These are phyloP conservation scores for Phytopythium montanum DNA, from an alignment of 352 stramenopile species.

Conservation along the genomic window DNA sequence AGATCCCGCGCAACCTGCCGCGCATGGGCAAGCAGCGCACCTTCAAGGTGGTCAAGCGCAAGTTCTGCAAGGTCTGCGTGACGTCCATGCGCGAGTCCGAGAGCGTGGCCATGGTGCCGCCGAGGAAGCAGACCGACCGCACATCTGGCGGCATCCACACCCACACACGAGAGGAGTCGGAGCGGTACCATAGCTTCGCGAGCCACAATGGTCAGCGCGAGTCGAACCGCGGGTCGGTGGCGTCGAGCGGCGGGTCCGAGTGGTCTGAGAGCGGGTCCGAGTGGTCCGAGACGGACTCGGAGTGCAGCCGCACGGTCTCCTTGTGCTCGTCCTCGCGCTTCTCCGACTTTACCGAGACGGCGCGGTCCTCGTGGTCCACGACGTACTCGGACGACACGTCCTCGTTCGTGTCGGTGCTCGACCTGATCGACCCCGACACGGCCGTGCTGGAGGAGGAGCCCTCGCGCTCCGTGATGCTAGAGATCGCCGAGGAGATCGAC, in stretches of 20 bases:
- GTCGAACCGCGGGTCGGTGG: conserved; percentile 1
- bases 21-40: conserved; percentile 25
- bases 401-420: conserved; percentile 36
- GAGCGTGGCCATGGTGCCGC: conserved; percentile 6
- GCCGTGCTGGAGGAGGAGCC: conserved; percentile 30
- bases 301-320: conserved; percentile 29
- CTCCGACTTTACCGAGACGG: conserved; percentile 15
- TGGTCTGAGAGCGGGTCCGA: conserved; percentile 24
- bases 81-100: conserved; percentile 28
- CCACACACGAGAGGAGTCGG: background rate
- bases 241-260: conserved; percentile 8
- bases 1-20: conserved; percentile 25
- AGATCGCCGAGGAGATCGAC: conserved; percentile 46
- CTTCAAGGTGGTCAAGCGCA: conserved; percentile 52
- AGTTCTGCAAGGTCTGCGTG: conserved; percentile 59
- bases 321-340: conserved; percentile 22
- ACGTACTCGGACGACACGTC: conserved; percentile 26
- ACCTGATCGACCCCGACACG: conserved; percentile 42
- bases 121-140: background rate
- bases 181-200: background rate
- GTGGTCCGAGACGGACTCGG: conserved; percentile 42
- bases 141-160: background rate
- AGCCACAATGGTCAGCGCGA: background rate
- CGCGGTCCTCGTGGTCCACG: conserved; percentile 25
- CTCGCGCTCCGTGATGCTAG: conserved; percentile 12